phyloP scores from a whole-genome alignment of 2,329 filamentous ascomycete genomes.

The Lecanosticta acicola region DNA sequence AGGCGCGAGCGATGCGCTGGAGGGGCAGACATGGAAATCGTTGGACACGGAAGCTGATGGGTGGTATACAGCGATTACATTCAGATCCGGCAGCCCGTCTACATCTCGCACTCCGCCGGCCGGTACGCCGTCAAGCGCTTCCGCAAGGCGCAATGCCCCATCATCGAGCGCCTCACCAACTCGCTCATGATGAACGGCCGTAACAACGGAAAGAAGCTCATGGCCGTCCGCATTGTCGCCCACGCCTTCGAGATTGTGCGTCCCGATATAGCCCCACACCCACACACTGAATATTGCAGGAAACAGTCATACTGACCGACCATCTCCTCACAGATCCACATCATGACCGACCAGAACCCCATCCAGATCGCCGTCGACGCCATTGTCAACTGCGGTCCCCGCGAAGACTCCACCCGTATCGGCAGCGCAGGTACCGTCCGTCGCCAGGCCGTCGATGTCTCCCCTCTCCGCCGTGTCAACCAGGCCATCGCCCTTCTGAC shows the following conservation, averaged over 20 bases:
- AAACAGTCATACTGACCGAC: conserved; percentile 2
- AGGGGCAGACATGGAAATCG: not conserved
- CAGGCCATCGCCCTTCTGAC: conserved; percentile 98
- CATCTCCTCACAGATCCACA: conserved; percentile 79
- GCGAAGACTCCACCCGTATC: conserved; percentile 99
- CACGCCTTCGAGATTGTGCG: conserved; percentile 99
- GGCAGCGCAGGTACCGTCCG: conserved; percentile 99
- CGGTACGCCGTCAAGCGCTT: conserved; percentile 99
- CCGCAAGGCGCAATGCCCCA: conserved; percentile 99
- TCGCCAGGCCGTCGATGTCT: conserved; percentile 99
- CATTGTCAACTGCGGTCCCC: conserved; percentile 99
- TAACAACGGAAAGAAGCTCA: conserved; percentile 99
- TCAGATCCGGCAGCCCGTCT: conserved; percentile 98
- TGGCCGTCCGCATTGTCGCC: conserved; percentile 98
- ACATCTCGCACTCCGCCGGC: conserved; percentile 97
- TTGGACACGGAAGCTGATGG: conserved; percentile 26
- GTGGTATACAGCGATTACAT: conserved; percentile 80
- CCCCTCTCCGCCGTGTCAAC: conserved; percentile 98
- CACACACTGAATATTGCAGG: conserved; percentile 5
- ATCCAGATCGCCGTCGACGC: conserved; percentile 99
- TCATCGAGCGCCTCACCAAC: conserved; percentile 99
- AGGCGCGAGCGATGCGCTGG: conserved; percentile 1
- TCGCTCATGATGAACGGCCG: conserved; percentile 99
- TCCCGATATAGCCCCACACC: conserved; percentile 29
- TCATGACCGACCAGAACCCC: conserved; percentile 99